Evolutionary conservation across 306 rosid species (phyloP).

Genomic region (Cercis canadensis): DNA sequence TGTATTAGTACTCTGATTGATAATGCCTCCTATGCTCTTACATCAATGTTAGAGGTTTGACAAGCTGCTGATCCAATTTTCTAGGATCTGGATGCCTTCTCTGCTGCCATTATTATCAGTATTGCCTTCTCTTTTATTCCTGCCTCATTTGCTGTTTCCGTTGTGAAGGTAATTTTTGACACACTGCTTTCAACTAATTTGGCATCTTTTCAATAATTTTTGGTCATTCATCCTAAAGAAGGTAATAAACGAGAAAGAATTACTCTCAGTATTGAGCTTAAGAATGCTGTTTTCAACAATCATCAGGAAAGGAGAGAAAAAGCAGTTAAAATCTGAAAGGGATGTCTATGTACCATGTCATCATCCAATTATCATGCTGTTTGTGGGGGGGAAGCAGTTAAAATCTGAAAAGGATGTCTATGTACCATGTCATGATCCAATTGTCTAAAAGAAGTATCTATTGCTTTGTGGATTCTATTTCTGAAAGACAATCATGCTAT

Average conservation of each 20-base stretch:
- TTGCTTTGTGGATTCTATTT: neutral
- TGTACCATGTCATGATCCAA: constrained; percentile 1
- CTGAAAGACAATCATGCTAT: neutral
- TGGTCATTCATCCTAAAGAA: constrained; percentile 5
- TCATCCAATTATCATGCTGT: constrained; percentile 6
- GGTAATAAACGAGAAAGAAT: constrained; percentile 1
- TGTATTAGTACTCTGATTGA: constrained; percentile 7
- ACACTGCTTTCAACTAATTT: constrained; percentile 32
- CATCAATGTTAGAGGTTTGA: constrained; percentile 35
- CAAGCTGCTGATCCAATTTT: constrained; percentile 42
- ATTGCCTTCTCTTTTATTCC: constrained; percentile 96
- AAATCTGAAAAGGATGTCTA: neutral
- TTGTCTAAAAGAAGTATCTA: neutral
- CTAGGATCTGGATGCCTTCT: constrained; percentile 97
- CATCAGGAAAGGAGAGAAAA: neutral
- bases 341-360: neutral
- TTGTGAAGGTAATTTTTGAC: constrained; percentile 78
- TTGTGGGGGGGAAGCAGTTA: too few relatives aligned
- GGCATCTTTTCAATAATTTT: neutral
- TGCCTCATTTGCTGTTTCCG: constrained; percentile 91
- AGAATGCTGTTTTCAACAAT: constrained; percentile 4
- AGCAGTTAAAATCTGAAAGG: neutral
- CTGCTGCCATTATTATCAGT: constrained; percentile 85
- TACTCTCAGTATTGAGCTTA: neutral
- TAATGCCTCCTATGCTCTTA: constrained; percentile 3